These are phyloP conservation scores for Rubroboletus pulcherrimus DNA, from an alignment of 768 basidiomycete genomes.

Conservation along the genomic window DNA sequence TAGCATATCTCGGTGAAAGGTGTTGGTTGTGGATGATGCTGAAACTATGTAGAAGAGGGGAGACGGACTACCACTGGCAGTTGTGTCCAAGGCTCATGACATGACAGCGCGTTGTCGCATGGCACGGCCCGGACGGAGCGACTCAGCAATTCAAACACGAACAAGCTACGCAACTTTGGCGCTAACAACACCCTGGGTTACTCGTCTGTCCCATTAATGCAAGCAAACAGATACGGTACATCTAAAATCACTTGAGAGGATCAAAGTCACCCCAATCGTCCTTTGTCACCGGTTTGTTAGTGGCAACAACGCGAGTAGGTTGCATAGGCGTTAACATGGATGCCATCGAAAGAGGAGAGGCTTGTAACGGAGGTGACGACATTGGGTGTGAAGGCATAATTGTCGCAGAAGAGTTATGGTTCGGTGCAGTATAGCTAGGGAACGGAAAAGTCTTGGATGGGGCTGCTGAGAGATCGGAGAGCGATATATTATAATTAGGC, in stretches of 20 bases:
- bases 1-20: conserved; percentile 8
- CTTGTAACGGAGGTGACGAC: conserved; percentile 30
- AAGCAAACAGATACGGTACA: conserved; percentile 1
- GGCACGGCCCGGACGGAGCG: neutral
- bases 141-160: conserved; percentile 20
- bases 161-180: conserved; percentile 15
- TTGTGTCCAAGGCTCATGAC: conserved; percentile 5
- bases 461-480: conserved; percentile 30
- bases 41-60: neutral
- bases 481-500: conserved; percentile 60
- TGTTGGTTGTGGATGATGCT: neutral
- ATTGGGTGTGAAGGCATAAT: conserved; percentile 22
- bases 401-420: conserved; percentile 14
- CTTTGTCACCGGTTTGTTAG: conserved; percentile 51
- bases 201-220: neutral
- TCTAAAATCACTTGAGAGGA: conserved; percentile 39
- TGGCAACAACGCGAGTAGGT: conserved; percentile 38
- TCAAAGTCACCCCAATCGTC: conserved; percentile 83
- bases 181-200: neutral
- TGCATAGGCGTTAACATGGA: conserved; percentile 59
- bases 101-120: neutral
- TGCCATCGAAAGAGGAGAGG: conserved; percentile 39
- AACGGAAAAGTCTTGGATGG: conserved; percentile 15
- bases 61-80: neutral
- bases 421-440: conserved; percentile 14